Conservation (phyloP, 768 basidiomycete species). For the Suillus tomentosus region DNA sequence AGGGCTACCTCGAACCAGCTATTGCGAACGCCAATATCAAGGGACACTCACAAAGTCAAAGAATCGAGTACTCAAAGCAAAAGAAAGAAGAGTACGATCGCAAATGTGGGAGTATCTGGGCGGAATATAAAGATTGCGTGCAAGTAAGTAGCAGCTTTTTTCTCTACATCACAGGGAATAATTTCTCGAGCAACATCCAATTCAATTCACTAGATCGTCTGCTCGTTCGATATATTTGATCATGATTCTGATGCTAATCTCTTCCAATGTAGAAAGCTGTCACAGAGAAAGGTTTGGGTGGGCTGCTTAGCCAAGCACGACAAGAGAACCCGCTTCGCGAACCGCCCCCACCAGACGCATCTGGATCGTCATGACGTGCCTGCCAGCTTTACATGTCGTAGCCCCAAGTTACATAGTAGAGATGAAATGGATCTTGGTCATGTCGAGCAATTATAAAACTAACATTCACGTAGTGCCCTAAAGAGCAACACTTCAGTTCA, state of each 20-base stretch:
- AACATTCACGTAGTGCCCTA: not conserved
- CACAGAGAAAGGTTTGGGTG: conserved; percentile 74
- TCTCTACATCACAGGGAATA: not conserved
- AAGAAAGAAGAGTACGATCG: conserved; percentile 89
- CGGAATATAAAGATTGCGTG: conserved; percentile 77
- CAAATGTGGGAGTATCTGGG: conserved; percentile 85
- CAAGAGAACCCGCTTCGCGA: conserved; percentile 76
- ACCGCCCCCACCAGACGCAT: conserved; percentile 43
- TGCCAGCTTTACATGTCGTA: not conserved
- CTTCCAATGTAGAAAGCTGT: conserved; percentile 63
- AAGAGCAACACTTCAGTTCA: not conserved
- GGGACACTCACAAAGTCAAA: conserved; percentile 43
- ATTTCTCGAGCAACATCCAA: not conserved
- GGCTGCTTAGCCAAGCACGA: conserved; percentile 76
- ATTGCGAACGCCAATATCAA: conserved; percentile 43
- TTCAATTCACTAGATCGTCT: not conserved
- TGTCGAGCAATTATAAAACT: not conserved
- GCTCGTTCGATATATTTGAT: not conserved
- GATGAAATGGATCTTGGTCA: not conserved
- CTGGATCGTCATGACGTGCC: conserved; percentile 1
- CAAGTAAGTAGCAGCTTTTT: conserved; percentile 54
- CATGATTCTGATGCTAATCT: not conserved
- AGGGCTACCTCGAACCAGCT: conserved; percentile 90
- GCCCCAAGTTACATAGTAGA: not conserved
- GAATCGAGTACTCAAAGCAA: conserved; percentile 62